Base-by-base conservation (phyloP, 495 filamentous ascomycete genomes). In the Apiosordaria backusii region DNA sequence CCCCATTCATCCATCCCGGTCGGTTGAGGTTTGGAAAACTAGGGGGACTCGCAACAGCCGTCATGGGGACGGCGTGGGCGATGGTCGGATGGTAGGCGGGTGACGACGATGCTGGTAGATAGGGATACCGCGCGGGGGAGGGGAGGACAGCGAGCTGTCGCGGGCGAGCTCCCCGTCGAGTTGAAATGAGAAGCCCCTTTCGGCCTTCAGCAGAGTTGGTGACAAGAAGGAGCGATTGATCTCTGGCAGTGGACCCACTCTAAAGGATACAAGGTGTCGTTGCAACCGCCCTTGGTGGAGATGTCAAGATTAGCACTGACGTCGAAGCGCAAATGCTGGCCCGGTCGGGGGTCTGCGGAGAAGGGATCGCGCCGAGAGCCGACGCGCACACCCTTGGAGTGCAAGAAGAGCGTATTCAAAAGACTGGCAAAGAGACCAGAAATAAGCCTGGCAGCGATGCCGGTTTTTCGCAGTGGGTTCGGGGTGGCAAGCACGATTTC, bases 21-120 rank as follows among this genome's bases (percentile, higher is more conserved):
- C 87, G 82, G 65, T 81, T 85, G 69, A 81, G 78, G 66, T 82
- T 82, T 82, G 93, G 88, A 78, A 97, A 93, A 79, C 88, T 93
- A 78, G 91, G 91, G 68, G 91, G 92, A 81, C 88, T 91, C 74
- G 93, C 95, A 80, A 99, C 94, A 79, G 95, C 95, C 86, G 95
- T 99, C 95, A 99, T 99, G 76, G 71, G 73, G 74, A 75, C 71
- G 67, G 66, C 60, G 69, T 67, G 61, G 35, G 65, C 65, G 54
- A 59, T 52, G 65, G 55, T 60, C 23, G 22, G 21, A 9, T 15
- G 16, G 57, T 27, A 16, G 57, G 57, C 24, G 16, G 57, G 59
- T 18, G n/a, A 29, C 26, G 24, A n/a, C 16, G 24, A 60, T 2
- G 68, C 59, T 57, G 62, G 67, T 24, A n/a, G 65, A 66, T 35